phyloP scores from a whole-genome alignment of 2,329 filamentous ascomycete genomes.

The Colletotrichum spinosum region DNA sequence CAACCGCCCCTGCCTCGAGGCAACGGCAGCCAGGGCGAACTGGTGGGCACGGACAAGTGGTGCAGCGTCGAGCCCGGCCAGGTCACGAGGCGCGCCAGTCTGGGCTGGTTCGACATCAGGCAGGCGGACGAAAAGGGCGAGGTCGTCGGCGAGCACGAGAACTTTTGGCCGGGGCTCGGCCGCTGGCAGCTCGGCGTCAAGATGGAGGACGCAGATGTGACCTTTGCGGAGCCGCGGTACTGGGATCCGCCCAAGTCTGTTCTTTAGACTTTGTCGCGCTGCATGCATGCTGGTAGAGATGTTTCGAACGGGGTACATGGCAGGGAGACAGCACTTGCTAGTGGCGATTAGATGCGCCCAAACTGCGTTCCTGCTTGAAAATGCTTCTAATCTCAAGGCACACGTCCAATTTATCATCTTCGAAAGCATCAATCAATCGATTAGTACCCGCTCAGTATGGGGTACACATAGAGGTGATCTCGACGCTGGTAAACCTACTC shows the following conservation, averaged over 20 bases:
- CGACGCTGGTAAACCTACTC: too few relatives aligned
- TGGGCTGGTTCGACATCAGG: conserved; percentile 61
- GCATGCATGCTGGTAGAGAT: too few relatives aligned
- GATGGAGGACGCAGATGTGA: conserved; percentile 50
- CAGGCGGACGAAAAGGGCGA: conserved; percentile 48
- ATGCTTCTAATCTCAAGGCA: too few relatives aligned
- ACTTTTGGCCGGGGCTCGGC: conserved; percentile 61
- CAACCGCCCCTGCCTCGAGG: conserved; percentile 61
- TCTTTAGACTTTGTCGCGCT: conserved; percentile 29
- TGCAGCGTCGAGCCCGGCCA: conserved; percentile 49
- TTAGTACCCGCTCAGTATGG: too few relatives aligned
- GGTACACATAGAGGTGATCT: too few relatives aligned
- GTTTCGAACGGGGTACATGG: too few relatives aligned
- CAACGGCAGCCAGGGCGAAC: conserved; percentile 51
- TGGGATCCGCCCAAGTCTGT: conserved; percentile 43
- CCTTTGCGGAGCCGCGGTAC: conserved; percentile 40
- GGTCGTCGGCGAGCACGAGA: conserved; percentile 44
- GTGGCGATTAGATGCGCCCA: fast-evolving
- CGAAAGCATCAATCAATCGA: too few relatives aligned
- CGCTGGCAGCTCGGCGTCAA: conserved; percentile 57
- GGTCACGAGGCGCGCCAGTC: conserved; percentile 44
- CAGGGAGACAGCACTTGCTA: too few relatives aligned
- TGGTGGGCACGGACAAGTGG: conserved; percentile 61
- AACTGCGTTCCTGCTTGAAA: too few relatives aligned
- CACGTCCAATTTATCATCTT: too few relatives aligned